Evolutionary conservation across 2,329 filamentous ascomycete genomes (phyloP).

Genomic region (Pseudocercospora macadamiae): DNA sequence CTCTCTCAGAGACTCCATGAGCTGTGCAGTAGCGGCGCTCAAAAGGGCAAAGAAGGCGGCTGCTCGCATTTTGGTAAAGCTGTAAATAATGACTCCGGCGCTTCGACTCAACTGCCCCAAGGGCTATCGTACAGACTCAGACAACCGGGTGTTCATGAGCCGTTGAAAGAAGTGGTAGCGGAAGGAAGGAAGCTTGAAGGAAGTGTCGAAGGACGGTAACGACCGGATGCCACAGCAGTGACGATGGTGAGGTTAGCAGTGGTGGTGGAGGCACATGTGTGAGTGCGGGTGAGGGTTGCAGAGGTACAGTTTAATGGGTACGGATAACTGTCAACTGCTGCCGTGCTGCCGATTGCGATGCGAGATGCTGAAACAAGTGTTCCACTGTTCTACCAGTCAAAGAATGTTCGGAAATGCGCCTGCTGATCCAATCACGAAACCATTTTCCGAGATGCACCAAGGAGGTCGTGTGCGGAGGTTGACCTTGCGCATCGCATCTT

Average conservation of each 20-base stretch:
- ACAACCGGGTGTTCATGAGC: too few relatives aligned
- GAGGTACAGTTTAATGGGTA: neutral
- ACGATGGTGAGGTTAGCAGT: neutral
- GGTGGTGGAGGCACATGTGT: neutral
- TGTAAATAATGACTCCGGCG: neutral
- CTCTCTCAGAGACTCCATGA: constrained; percentile 26
- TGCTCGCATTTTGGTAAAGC: neutral
- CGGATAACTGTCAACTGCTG: neutral
- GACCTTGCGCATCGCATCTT: neutral
- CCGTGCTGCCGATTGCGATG: constrained; percentile 1
- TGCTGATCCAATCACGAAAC: neutral
- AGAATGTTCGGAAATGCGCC: neutral
- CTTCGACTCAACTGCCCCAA: neutral
- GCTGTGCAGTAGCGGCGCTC: constrained; percentile 18
- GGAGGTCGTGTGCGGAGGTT: neutral
- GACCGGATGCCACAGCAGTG: neutral
- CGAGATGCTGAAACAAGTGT: constrained; percentile 1
- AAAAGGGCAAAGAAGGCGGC: constrained; percentile 13
- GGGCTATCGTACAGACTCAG: neutral
- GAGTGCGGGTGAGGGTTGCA: neutral
- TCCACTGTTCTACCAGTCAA: neutral
- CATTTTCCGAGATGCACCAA: neutral
- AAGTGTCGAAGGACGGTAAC: neutral
- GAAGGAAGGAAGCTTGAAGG: too few relatives aligned
- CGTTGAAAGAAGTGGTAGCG: too few relatives aligned